Base-by-base conservation (phyloP, 768 basidiomycete genomes). In the Kwoniella shandongensis region DNA sequence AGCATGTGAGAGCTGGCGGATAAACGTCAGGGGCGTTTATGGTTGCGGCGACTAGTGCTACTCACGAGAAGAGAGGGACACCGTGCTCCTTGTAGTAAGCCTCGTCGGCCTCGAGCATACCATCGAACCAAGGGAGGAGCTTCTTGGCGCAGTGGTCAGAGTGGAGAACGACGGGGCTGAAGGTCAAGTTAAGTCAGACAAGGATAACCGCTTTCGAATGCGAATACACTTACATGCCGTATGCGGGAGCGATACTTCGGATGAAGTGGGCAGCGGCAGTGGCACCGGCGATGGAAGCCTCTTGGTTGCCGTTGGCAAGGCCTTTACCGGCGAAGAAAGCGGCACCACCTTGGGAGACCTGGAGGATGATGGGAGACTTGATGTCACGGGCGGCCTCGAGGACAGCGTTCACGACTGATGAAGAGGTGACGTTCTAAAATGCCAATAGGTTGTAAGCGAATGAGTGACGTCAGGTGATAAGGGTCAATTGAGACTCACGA, bases 81-180 rank as follows among this genome's bases (percentile, higher is more conserved):
- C 85, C 83, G 81, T 98, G 86, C 65, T 84, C 79, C 78, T 88
- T 91, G 83, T 81, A 96, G 82, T 94, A 92, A 18, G 82, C 88
- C 79, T 96, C 88, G 72, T 99, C 87, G 51, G 93, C 94, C 47
- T 85, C 88, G 76, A 98, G 89, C 96, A 99, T 97, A 57, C 78
- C 94, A 78, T 99, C 96, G 78, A 97, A 93, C 96, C 96, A 99
- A 4, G 88, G 93, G 54, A 99, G 85, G 63, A 98, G 89, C 79
- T 99, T 98, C 71, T 94, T 81, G 13, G 96, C 96, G 76, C 96
- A 99, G 81, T 99, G 96, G 79, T 99, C 96, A 60, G 89, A 88
- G 86, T 99, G 94, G 71, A 99, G 81, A 55, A 99, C 83, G 73
- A 99, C 96, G 71, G 96, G 96, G 61, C 90, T 92, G 64, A 32